These are phyloP conservation scores for Xylariaceae sp. DNA, from an alignment of 2,329 filamentous ascomycete genomes.

Conservation along the genomic window DNA sequence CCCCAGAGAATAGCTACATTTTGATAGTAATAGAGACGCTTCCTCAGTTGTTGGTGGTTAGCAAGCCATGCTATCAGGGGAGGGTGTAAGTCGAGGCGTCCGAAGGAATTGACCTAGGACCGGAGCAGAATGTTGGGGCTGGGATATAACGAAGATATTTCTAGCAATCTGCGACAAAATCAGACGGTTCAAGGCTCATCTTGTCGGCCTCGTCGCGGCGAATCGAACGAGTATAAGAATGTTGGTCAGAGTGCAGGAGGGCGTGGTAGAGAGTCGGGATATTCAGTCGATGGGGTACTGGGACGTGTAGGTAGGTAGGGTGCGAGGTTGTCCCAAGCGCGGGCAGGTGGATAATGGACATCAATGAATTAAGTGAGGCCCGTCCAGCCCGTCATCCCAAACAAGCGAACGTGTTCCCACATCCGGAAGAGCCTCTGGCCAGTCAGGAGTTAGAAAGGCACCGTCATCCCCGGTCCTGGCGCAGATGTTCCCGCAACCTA, in stretches of 20 bases:
- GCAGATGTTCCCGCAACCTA: slow-evolving; percentile 17
- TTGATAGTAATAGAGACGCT: slow-evolving; percentile 1
- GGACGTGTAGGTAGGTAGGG: too few relatives aligned
- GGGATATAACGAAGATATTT: slow-evolving; percentile 13
- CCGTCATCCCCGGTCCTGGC: slow-evolving; percentile 26
- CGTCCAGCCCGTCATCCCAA: slow-evolving; percentile 21
- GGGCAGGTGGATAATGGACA: too few relatives aligned
- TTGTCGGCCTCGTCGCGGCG: slow-evolving; percentile 38
- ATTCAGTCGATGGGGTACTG: slow-evolving; percentile 26
- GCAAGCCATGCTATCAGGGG: slow-evolving; percentile 2
- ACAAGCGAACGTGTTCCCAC: slow-evolving; percentile 23
- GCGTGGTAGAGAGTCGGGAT: slow-evolving; percentile 13
- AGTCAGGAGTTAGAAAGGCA: slow-evolving; percentile 19
- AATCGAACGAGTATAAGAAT: slow-evolving; percentile 65
- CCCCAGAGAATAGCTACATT: slow-evolving; percentile 2
- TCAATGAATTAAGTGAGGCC: too few relatives aligned
- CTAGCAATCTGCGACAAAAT: slow-evolving; percentile 14
- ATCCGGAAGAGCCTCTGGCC: slow-evolving; percentile 16
- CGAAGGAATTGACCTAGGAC: slow-evolving; percentile 17
- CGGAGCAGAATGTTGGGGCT: slow-evolving; percentile 10
- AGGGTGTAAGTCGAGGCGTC: slow-evolving; percentile 20
- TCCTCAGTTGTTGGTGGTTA: slow-evolving; percentile 9
- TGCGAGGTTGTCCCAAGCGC: slow-evolving; percentile 26
- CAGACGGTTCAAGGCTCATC: slow-evolving; percentile 29
- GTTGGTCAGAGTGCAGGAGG: slow-evolving; percentile 33